Percentiles rank a stretch among this genome's conserved stretches.
Evolutionary conservation across 2,329 filamentous ascomycete genomes (phyloP).

Genomic region (Talaromyces amestolkiae): DNA sequence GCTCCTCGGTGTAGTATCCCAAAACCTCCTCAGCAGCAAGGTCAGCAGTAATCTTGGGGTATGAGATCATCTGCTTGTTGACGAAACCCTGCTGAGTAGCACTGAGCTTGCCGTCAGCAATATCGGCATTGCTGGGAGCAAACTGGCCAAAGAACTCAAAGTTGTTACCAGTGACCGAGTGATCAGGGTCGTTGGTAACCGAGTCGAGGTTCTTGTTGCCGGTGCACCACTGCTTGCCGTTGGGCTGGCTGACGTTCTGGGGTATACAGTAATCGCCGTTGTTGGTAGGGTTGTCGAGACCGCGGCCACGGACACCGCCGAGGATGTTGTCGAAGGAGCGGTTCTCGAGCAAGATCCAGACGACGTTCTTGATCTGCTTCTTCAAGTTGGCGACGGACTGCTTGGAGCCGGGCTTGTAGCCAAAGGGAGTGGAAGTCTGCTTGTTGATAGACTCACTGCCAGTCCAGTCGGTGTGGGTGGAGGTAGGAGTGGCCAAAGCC

Average conservation of each 20-base stretch:
- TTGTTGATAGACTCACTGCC: slow-evolving; percentile 5
- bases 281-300: slow-evolving; percentile 45
- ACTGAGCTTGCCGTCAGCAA: slow-evolving; percentile 32
- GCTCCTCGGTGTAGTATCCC: slow-evolving; percentile 46
- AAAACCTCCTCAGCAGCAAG: slow-evolving; percentile 42
- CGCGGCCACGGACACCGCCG: slow-evolving; percentile 40
- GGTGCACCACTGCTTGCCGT: slow-evolving; percentile 32
- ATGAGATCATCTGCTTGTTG: slow-evolving; percentile 41
- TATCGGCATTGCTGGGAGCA: slow-evolving; percentile 38
- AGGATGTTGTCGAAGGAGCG: slow-evolving; percentile 47
- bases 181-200: slow-evolving; percentile 43
- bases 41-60: slow-evolving; percentile 33
- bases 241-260: slow-evolving; percentile 35
- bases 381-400: slow-evolving; percentile 35
- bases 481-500: slow-evolving; percentile 12
- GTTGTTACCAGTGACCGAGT: slow-evolving; percentile 45
- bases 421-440: slow-evolving; percentile 5
- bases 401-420: slow-evolving; percentile 30
- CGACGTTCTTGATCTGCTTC: slow-evolving; percentile 39
- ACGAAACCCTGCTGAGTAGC: slow-evolving; percentile 41
- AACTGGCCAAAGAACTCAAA: slow-evolving; percentile 46
- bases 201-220: slow-evolving; percentile 42
- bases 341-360: slow-evolving; percentile 43
- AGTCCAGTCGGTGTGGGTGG: slow-evolving; percentile 10
- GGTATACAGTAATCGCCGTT: slow-evolving; percentile 46